Base-by-base conservation (phyloP, 495 filamentous ascomycete species). In the Pyronema omphalodes region DNA sequence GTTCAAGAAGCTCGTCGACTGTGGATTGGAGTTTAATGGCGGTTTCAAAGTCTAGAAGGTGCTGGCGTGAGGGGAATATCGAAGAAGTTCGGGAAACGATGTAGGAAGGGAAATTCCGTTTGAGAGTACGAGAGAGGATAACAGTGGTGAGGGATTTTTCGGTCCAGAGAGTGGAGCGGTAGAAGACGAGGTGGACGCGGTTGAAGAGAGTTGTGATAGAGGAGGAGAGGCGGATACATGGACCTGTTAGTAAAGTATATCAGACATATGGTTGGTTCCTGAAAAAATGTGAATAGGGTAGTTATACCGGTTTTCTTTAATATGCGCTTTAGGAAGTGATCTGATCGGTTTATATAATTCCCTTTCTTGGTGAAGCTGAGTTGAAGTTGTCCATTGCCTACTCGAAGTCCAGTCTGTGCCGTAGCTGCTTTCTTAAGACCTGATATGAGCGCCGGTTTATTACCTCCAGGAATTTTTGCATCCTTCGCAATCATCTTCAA, bases 101-200 rank as follows among this genome's bases (percentile, higher is more conserved):
- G 67, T 91, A 98, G 6, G 81, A 71, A 0, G 91, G 88, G 53
- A 94, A 96, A 63, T 88, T 94, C 18, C 84, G 77, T 45, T 79
- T 77, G 6, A 85, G 81, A 29, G 88, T 91, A 52, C 87, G 86
- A 11, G 91, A 85, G 9, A 98, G 77, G 54, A 98, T 94, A 56
- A 96, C 89, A 3, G 88, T 89, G 1, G 86, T 94, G 2, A 98
- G 75, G 9, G 89, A 94, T 60, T 94, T 95, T 60, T 95, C 91
- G 0, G 88, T 91, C 88, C 89, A 96, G 65, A 94, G 88, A 0
- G 88, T 93, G 29, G 88, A 95, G 34, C 88, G 75, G 63, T 95
- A 95, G 64, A 94, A 96, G 48, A 98, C 88, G 6, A 98, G 69
- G 68, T 96, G 89, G 1, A 95, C 86, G 34, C 91, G 77, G 63